phyloP scores from a whole-genome alignment of 1,284 basidiomycete genomes.

The Tilletia indica region DNA sequence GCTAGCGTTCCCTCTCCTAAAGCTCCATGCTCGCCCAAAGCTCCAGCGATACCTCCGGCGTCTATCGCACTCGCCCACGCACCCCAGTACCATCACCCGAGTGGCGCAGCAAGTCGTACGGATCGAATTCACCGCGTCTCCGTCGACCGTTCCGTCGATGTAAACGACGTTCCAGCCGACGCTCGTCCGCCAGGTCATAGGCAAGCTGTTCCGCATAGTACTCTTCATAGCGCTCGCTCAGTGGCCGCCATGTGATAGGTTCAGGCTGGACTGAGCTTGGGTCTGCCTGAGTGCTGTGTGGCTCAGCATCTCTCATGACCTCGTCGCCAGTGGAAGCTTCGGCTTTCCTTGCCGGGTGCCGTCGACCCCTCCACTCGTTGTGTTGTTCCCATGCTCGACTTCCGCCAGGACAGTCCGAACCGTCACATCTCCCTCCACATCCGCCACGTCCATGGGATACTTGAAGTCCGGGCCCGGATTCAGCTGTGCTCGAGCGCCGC shows the following conservation, averaged over 20 bases:
- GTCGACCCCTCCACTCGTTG: not conserved
- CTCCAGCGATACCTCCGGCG: conserved; percentile 8
- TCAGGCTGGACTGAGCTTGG: not conserved
- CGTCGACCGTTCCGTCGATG: conserved; percentile 9
- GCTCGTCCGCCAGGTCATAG: conserved; percentile 41
- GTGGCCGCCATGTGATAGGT: conserved; percentile 27
- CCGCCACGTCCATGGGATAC: conserved; percentile 60
- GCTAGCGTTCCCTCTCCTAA: not conserved
- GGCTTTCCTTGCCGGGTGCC: not conserved
- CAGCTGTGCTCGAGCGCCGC: conserved; percentile 77
- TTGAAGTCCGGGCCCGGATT: conserved; percentile 78
- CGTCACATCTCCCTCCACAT: not conserved
- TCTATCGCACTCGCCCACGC: not conserved
- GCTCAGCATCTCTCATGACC: too few relatives aligned
- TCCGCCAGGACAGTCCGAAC: conserved; percentile 20
- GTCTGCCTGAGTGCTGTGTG: too few relatives aligned
- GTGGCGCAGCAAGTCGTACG: not conserved
- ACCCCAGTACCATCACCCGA: not conserved
- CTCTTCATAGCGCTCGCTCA: conserved; percentile 35
- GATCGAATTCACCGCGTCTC: conserved; percentile 3
- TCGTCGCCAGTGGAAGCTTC: too few relatives aligned
- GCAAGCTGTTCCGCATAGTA: conserved; percentile 38
- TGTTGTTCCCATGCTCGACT: conserved; percentile 24
- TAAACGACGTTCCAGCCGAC: not conserved
- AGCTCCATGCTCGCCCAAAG: not conserved